Evolutionary conservation across 768 basidiomycete genomes (phyloP).

Genomic region (Chalciporus piperatus): DNA sequence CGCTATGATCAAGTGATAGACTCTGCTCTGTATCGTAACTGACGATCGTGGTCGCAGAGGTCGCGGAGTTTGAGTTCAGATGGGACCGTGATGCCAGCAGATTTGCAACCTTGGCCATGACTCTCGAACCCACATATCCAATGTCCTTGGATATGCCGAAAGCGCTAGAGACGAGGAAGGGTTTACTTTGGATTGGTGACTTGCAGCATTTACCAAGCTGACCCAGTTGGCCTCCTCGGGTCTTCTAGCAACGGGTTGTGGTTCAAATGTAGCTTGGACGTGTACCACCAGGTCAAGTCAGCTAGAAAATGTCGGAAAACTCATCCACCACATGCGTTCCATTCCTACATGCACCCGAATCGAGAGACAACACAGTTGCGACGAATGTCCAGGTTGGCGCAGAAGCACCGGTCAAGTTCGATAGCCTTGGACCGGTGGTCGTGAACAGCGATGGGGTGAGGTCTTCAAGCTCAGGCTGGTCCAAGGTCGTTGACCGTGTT

Average conservation of each 20-base stretch:
- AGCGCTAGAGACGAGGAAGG: too few relatives aligned
- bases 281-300: not conserved
- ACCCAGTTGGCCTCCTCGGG: not conserved
- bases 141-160: too few relatives aligned
- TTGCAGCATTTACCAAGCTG: too few relatives aligned
- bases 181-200: too few relatives aligned
- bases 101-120: too few relatives aligned
- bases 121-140: too few relatives aligned
- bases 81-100: too few relatives aligned
- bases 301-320: constrained; percentile 7
- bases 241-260: not conserved
- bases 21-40: too few relatives aligned
- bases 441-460: constrained; percentile 63
- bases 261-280: not conserved
- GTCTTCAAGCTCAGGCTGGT: constrained; percentile 15
- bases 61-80: too few relatives aligned
- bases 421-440: constrained; percentile 64
- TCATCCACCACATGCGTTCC: not conserved
- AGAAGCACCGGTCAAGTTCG: constrained; percentile 44
- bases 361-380: constrained; percentile 6
- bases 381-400: constrained; percentile 13
- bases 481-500: not conserved
- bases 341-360: constrained; percentile 11
- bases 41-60: not conserved
- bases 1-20: too few relatives aligned